A percentile compares a stretch with the other conserved stretches of the same genome.
Evolutionary conservation across 2,329 filamentous ascomycete species (phyloP).

Genomic region (Colletotrichum gigasporum): DNA sequence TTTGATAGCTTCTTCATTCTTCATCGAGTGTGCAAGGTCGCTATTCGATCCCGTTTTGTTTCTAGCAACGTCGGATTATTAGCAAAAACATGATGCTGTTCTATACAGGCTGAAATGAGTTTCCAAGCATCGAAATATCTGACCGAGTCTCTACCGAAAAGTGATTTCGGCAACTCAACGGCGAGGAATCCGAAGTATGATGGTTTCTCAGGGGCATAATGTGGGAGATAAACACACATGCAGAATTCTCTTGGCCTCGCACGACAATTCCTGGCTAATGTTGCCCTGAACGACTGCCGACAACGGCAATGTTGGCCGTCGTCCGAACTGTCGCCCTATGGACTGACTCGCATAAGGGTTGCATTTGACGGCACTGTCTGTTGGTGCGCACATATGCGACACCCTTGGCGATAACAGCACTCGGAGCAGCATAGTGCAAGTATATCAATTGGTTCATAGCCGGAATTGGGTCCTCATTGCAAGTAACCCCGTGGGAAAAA

Average conservation of each 20-base stretch:
- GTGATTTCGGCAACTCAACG: neutral
- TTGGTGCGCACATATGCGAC: neutral
- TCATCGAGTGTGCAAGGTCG: neutral
- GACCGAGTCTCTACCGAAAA: neutral
- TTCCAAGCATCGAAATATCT: neutral
- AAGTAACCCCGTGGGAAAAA: neutral
- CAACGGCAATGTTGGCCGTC: neutral
- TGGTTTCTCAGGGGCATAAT: neutral
- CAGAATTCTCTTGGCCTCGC: neutral
- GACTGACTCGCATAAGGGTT: conserved; percentile 8
- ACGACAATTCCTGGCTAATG: neutral
- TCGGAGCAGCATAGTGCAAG: too few species aligned
- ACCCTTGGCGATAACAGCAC: neutral
- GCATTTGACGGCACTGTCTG: neutral
- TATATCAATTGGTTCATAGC: neutral
- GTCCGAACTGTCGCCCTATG: neutral
- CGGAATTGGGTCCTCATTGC: neutral
- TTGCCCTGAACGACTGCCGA: neutral
- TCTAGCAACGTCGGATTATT: neutral
- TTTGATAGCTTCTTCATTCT: neutral
- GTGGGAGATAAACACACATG: neutral
- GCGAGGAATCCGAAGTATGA: neutral
- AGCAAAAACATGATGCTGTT: neutral
- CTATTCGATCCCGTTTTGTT: neutral
- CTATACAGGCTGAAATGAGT: neutral